These are phyloP conservation scores for Calycina herbarum DNA, from an alignment of 2,329 filamentous ascomycete species.

Conservation along the genomic window DNA sequence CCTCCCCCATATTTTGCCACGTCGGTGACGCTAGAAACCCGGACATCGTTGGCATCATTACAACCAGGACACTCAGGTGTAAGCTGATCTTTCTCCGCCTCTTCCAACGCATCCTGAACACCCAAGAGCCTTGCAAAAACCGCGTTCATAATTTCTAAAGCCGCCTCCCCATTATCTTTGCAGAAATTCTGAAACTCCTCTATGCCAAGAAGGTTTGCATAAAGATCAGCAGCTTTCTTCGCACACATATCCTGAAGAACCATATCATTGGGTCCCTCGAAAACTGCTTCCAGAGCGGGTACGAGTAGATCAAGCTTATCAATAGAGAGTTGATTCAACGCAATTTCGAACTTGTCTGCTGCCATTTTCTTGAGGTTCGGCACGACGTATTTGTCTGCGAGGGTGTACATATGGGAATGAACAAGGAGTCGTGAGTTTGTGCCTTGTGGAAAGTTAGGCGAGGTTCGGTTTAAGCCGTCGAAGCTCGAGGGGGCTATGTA, in stretches of 20 bases:
- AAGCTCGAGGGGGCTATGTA: not conserved
- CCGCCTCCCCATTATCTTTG: not conserved
- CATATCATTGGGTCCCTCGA: not conserved
- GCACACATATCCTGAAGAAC: not conserved
- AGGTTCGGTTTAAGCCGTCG: not conserved
- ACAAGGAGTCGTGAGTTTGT: not conserved
- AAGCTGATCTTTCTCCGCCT: not conserved
- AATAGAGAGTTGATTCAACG: too few relatives aligned
- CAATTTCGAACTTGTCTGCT: not conserved
- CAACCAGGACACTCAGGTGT: not conserved
- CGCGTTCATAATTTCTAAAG: not conserved
- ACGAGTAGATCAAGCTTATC: too few relatives aligned
- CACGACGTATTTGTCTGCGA: not conserved
- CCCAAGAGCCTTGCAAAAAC: not conserved
- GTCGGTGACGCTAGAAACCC: not conserved
- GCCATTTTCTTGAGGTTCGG: not conserved
- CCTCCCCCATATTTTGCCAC: not conserved
- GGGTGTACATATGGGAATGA: not conserved
- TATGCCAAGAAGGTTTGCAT: not conserved
- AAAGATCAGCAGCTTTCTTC: not conserved
- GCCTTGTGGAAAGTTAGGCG: not conserved
- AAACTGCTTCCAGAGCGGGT: not conserved
- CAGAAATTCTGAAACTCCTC: not conserved
- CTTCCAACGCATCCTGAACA: not conserved
- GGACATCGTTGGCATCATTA: not conserved